Percentiles rank a stretch among this genome's conserved stretches.
These are phyloP conservation scores for Ascochyta viciae-villosae DNA, from an alignment of 2,329 filamentous ascomycete species.

Conservation along the genomic window DNA sequence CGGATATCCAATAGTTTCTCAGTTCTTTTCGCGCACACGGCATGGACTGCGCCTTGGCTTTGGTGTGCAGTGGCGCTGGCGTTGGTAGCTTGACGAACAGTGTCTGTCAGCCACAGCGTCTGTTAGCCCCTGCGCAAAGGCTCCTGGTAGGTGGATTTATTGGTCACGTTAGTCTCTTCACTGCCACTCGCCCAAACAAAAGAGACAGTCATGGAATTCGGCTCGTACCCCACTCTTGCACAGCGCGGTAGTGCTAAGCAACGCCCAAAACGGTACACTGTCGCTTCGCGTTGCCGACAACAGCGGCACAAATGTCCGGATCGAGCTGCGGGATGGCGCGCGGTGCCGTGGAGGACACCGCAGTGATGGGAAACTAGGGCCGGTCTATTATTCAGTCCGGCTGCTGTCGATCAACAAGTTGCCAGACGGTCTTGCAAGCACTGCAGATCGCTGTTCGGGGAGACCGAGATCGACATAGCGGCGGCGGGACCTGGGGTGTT, in stretches of 20 bases:
- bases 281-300: slow-evolving; percentile 7
- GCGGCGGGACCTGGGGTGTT: not conserved
- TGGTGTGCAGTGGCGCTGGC: not conserved
- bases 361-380: not conserved
- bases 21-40: not conserved
- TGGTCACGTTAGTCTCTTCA: not conserved
- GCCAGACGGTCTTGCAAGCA: not conserved
- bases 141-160: slow-evolving; percentile 2
- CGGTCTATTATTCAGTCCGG: not conserved
- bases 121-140: not conserved
- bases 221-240: not conserved
- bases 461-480: slow-evolving; percentile 11
- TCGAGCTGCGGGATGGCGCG: slow-evolving; percentile 11
- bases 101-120: slow-evolving; percentile 7
- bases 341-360: slow-evolving; percentile 3
- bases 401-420: not conserved
- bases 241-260: slow-evolving; percentile 1
- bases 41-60: not conserved
- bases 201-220: not conserved
- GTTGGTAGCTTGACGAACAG: not conserved
- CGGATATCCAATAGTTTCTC: not conserved
- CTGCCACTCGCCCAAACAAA: not conserved
- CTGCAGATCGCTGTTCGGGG: slow-evolving; percentile 13
- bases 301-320: not conserved
- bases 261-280: slow-evolving; percentile 12